Conservation (phyloP, 768 basidiomycete genomes). For the Phaeotremella skinneri region DNA sequence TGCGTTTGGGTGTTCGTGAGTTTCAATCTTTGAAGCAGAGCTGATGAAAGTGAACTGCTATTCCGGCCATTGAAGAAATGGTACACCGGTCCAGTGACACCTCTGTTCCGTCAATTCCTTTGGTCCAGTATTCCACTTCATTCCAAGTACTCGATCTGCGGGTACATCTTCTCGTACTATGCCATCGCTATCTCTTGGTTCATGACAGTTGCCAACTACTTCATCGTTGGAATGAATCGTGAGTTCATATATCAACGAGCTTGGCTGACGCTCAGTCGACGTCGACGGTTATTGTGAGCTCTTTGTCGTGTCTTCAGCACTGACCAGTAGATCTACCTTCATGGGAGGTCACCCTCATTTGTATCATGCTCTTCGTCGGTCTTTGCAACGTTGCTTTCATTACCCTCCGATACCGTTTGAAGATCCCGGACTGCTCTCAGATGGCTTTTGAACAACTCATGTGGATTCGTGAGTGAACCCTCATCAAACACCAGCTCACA, state of each 20-base stretch:
- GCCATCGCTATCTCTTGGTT: slow-evolving; percentile 62
- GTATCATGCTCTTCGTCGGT: slow-evolving; percentile 64
- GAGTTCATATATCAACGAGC: slow-evolving; percentile 12
- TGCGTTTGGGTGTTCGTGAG: slow-evolving; percentile 47
- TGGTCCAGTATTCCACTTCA: slow-evolving; percentile 57
- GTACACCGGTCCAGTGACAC: slow-evolving; percentile 79
- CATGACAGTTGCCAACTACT: slow-evolving; percentile 68
- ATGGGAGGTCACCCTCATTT: slow-evolving; percentile 68
- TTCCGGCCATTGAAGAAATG: slow-evolving; percentile 79
- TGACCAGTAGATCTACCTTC: slow-evolving; percentile 18
- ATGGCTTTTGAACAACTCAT: slow-evolving; percentile 49
- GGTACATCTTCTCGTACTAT: slow-evolving; percentile 56
- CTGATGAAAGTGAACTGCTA: slow-evolving; percentile 57
- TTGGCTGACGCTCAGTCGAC: slow-evolving; percentile 52
- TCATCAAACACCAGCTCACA: slow-evolving; percentile 61
- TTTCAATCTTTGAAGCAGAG: slow-evolving; percentile 5
- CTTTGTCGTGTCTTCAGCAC: slow-evolving; percentile 54
- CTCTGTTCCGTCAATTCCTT: slow-evolving; percentile 48
- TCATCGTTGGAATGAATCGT: slow-evolving; percentile 61
- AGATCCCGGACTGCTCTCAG: slow-evolving; percentile 20
- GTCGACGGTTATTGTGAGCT: slow-evolving; percentile 71
- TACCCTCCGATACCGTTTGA: slow-evolving; percentile 27
- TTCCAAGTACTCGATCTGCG: slow-evolving; percentile 59
- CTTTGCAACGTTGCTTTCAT: slow-evolving; percentile 64
- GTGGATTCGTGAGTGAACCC: slow-evolving; percentile 67